Percentiles rank a stretch among this genome's conserved stretches.
Evolutionary conservation across 805 yeast species (phyloP).

Genomic region (Barnettozyma sucrosica): DNA sequence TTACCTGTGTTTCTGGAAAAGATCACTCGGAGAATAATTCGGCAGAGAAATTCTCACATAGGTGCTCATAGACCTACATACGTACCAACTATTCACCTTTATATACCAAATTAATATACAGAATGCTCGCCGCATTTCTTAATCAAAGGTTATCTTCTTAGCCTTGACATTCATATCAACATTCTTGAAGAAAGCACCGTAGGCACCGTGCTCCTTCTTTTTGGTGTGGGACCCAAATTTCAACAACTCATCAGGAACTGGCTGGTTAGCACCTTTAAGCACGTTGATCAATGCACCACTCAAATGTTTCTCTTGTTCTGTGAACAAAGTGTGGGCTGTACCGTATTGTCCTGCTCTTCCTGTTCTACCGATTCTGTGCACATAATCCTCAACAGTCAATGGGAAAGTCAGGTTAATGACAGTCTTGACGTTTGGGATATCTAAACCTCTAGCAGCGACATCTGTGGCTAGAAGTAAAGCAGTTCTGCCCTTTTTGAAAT

Average conservation of each 20-base stretch:
- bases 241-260: conserved; percentile 89
- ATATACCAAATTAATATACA: not conserved
- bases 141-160: conserved; percentile 72
- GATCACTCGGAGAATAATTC: too few species aligned
- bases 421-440: conserved; percentile 93
- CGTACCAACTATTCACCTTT: not conserved
- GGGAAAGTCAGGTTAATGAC: conserved; percentile 96
- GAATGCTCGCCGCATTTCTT: not conserved
- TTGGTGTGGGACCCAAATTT: conserved; percentile 98
- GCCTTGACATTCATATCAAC: conserved; percentile 81
- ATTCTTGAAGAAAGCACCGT: conserved; percentile 95
- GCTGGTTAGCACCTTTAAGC: conserved; percentile 88
- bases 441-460: conserved; percentile 97
- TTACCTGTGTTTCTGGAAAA: not conserved
- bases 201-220: conserved; percentile 96
- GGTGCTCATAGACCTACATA: too few species aligned
- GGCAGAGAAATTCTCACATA: too few species aligned
- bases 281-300: conserved; percentile 93
- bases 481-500: conserved; percentile 75
- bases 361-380: conserved; percentile 95
- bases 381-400: conserved; percentile 92
- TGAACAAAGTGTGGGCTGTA: conserved; percentile 89
- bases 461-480: conserved; percentile 89
- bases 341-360: conserved; percentile 98
- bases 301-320: conserved; percentile 93